Evolutionary conservation across 306 rosid genomes (phyloP).

Genomic region (Echinosophora koreensis): DNA sequence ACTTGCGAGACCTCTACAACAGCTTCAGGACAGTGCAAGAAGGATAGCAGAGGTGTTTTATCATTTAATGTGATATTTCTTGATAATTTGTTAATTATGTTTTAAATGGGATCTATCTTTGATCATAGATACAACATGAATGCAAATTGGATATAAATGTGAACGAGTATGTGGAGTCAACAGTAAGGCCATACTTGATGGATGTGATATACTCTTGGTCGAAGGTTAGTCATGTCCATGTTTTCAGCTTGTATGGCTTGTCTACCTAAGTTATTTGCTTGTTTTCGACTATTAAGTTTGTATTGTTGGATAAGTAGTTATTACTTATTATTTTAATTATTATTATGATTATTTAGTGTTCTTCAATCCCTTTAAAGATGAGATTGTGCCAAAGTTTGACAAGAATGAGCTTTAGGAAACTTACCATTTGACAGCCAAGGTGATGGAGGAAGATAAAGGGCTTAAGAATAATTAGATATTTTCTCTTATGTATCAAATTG

Average conservation of each 20-base stretch:
- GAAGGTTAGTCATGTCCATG: slow-evolving; percentile 68
- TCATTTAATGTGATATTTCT: slow-evolving; percentile 30
- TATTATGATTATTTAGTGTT: not conserved
- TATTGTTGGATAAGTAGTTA: not conserved
- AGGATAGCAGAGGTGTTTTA: slow-evolving; percentile 89
- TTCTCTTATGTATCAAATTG: not conserved
- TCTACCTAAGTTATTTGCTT: slow-evolving; percentile 32
- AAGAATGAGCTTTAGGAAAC: not conserved
- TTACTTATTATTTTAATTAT: too few species aligned
- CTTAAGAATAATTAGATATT: not conserved
- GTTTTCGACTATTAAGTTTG: not conserved
- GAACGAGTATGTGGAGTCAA: slow-evolving; percentile 93
- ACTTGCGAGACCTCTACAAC: slow-evolving; percentile 92
- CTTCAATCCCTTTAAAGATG: not conserved
- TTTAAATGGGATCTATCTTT: slow-evolving; percentile 16
- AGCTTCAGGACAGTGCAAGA: slow-evolving; percentile 97
- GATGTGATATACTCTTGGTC: slow-evolving; percentile 98
- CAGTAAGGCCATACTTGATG: slow-evolving; percentile 96
- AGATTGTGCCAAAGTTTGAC: not conserved
- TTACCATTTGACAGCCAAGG: not conserved
- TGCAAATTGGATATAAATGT: slow-evolving; percentile 91
- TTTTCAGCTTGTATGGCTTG: slow-evolving; percentile 22
- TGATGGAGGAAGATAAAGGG: not conserved
- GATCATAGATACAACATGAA: slow-evolving; percentile 88
- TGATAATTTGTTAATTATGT: slow-evolving; percentile 33